Base-by-base conservation (phyloP, 1,284 basidiomycete genomes). In the Chalciporus sp. region DNA sequence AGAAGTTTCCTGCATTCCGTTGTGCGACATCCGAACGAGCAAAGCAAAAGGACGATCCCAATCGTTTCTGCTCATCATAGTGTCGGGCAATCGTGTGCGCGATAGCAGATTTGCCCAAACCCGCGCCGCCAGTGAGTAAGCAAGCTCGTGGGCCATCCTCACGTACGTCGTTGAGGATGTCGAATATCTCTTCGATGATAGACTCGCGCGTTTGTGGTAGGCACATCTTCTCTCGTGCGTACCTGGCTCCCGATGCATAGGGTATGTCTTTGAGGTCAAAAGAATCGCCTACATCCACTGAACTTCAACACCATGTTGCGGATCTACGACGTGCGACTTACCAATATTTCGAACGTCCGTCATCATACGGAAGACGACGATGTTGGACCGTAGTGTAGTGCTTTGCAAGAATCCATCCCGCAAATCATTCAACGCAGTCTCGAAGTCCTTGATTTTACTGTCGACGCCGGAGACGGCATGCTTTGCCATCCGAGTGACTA, bases 21-120 rank as follows among this genome's bases (percentile, higher is more conserved):
- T 9, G 49, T 23, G 52, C 42, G 3, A 62, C 37, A 23, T 66
- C 61, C 4, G 51, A 52, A 1, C 61, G 51, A 7, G 53, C 39
- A 39, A 63, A 63, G 40, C 61, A 66, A 14, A 56, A 62, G 14
- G 59, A 65, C 5, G 61, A 65, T 14, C 55, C 61, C 2, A 62
- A 31, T 19, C 61, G 52, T 28, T 51, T 16, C 51, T 62, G 61
- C 6, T 40, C 61, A 3, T 65, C 63, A 20, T 65, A 62, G n/a
- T 64, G 31, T 19, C 27, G 4, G 35, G 56, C 48, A 3, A 57
- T 35, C 0, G 55, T 29, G 4, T 19, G 9, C 17, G 42, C 33
- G 2, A 28, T 58, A 23, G 12, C 62, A 63, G 2, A 63, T 55
- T 1, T 65, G 57, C 12, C 16, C 43, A 26, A 63, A 23, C 16